Percentiles rank a stretch among this genome's conserved stretches.
Evolutionary conservation across 352 stramenopile species (phyloP).

Genomic region (Pythium plurisporium): DNA sequence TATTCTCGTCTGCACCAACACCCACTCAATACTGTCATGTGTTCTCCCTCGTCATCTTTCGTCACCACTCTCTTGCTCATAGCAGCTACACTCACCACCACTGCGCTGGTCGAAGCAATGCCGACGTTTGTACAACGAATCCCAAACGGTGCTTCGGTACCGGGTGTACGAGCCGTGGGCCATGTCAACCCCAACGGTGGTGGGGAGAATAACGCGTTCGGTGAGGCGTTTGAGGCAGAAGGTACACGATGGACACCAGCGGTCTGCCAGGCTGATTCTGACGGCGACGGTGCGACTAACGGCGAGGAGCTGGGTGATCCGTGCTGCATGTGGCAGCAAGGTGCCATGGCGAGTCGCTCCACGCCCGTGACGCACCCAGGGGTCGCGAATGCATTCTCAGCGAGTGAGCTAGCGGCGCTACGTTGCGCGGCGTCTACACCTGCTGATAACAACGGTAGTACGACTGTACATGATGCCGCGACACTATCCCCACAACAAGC

Average conservation of each 20-base stretch:
- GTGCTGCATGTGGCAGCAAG: slow-evolving; percentile 62
- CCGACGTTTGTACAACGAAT: slow-evolving; percentile 52
- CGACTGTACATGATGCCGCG: too few relatives aligned
- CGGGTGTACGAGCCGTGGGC: slow-evolving; percentile 48
- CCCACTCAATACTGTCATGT: background rate
- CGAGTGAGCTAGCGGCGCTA: slow-evolving; percentile 15
- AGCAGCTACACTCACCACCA: background rate
- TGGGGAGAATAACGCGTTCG: slow-evolving; percentile 57
- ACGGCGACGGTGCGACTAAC: slow-evolving; percentile 82
- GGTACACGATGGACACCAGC: slow-evolving; percentile 43
- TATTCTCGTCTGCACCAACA: background rate
- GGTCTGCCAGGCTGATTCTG: slow-evolving; percentile 63
- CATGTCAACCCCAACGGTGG: slow-evolving; percentile 45
- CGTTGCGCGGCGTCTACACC: slow-evolving; percentile 13
- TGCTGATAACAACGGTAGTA: background rate
- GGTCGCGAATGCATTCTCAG: slow-evolving; percentile 25
- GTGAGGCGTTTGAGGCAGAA: slow-evolving; percentile 39
- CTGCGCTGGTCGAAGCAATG: background rate
- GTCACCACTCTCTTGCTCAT: background rate
- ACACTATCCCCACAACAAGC: too few relatives aligned
- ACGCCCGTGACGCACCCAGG: slow-evolving; percentile 27
- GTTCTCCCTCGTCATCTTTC: background rate
- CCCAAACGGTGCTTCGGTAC: slow-evolving; percentile 49
- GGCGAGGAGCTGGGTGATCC: slow-evolving; percentile 87
- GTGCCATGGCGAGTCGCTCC: background rate